Evolutionary conservation across 371 early-diverging fungal genomes (phyloP).

Genomic region (Syncephalis fuscata): DNA sequence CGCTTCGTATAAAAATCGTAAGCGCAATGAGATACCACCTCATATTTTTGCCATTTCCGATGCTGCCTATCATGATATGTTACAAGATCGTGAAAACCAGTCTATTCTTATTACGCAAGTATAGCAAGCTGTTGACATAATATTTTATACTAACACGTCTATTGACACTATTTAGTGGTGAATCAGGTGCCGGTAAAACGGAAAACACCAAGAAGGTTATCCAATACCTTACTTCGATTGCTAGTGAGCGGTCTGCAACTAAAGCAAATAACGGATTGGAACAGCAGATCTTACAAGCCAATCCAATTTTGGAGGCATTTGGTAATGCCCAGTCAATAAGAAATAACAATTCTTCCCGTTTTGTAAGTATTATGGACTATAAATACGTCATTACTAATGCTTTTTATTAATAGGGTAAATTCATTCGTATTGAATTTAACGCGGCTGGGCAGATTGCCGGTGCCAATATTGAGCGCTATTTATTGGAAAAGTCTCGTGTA

Average conservation of each 20-base stretch:
- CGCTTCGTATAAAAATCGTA: constrained; percentile 81
- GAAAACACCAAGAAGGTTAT: constrained; percentile 93
- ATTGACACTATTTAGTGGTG: not conserved
- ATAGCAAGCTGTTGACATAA: constrained; percentile 29
- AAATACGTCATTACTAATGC: not conserved
- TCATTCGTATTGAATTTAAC: constrained; percentile 82
- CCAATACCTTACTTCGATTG: constrained; percentile 89
- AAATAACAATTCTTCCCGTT: constrained; percentile 97
- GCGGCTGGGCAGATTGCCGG: constrained; percentile 72
- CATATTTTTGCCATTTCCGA: constrained; percentile 98
- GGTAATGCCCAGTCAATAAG: constrained; percentile 99
- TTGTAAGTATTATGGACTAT: constrained; percentile 91
- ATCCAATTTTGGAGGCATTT: constrained; percentile 98
- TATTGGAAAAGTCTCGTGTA: constrained; percentile 94
- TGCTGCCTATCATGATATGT: constrained; percentile 92
- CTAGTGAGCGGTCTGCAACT: constrained; percentile 8
- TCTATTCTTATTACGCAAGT: constrained; percentile 98
- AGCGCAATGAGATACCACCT: constrained; percentile 89
- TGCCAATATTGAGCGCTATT: constrained; percentile 91
- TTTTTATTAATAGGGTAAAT: constrained; percentile 95
- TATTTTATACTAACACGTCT: not conserved
- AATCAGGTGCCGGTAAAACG: constrained; percentile 88
- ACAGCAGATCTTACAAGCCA: constrained; percentile 44
- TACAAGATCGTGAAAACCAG: constrained; percentile 82
- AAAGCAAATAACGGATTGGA: constrained; percentile 70